Conservation (phyloP, 805 yeast species). For the Saturnispora silvae region DNA sequence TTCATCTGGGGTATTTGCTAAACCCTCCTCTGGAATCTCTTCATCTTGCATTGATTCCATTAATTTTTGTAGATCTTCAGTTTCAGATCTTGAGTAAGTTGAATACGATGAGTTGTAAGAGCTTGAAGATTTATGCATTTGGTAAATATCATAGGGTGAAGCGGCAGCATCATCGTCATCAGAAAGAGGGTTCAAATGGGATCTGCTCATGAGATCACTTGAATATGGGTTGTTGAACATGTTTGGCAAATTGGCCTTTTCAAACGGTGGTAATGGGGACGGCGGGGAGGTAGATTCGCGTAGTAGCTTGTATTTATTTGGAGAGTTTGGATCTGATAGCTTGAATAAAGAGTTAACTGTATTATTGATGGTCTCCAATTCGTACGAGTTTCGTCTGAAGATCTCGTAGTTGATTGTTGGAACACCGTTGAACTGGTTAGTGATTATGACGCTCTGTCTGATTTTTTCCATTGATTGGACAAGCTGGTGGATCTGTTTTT, state of each 20-base stretch:
- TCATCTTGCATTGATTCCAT: slow-evolving; percentile 38
- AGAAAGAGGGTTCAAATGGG: slow-evolving; percentile 2
- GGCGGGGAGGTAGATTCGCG: slow-evolving; percentile 7
- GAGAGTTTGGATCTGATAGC: slow-evolving; percentile 2
- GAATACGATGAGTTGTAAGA: background rate
- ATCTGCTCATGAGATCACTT: background rate
- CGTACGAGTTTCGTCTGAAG: slow-evolving; percentile 1
- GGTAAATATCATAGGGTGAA: background rate
- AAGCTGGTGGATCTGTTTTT: slow-evolving; percentile 4
- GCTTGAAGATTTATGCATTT: background rate
- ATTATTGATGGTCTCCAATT: slow-evolving; percentile 8
- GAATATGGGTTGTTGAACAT: slow-evolving; percentile 1
- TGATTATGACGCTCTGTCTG: slow-evolving; percentile 1
- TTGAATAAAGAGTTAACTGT: slow-evolving; percentile 8
- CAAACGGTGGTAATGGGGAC: slow-evolving; percentile 5
- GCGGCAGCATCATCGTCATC: slow-evolving; percentile 5
- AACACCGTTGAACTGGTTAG: background rate
- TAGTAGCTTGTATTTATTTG: slow-evolving; percentile 1
- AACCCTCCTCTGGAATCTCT: slow-evolving; percentile 36
- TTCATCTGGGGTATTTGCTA: slow-evolving; percentile 59
- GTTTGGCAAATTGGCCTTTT: slow-evolving; percentile 1
- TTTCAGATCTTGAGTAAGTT: slow-evolving; percentile 12
- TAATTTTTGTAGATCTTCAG: slow-evolving; percentile 16
- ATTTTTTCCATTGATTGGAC: slow-evolving; percentile 4
- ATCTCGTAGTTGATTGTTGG: background rate